A percentile compares a stretch with the other conserved stretches of the same genome.
phyloP scores from a whole-genome alignment of 2,329 filamentous ascomycete species.

The Talaromyces verruculosus region DNA sequence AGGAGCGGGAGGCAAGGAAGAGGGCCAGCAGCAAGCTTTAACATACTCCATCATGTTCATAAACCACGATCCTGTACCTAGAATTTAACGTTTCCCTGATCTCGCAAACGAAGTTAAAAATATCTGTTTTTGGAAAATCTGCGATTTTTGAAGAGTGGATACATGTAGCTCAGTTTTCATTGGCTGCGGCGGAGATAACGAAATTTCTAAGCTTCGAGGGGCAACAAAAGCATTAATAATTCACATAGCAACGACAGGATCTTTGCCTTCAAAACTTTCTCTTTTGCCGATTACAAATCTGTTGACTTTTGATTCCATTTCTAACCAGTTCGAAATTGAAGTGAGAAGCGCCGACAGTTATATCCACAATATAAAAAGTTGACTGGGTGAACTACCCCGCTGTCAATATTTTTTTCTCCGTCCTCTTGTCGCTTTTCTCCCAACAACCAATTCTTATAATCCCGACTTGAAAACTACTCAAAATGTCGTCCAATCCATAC shows the following conservation, averaged over 20 bases:
- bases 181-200: conserved; percentile 7
- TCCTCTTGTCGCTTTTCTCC: background rate
- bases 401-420: background rate
- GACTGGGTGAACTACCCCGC: conserved; percentile 5
- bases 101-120: background rate
- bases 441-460: background rate
- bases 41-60: conserved; percentile 15
- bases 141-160: conserved; percentile 9
- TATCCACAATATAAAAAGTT: background rate
- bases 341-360: background rate
- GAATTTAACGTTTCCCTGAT: background rate
- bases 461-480: background rate
- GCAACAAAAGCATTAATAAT: conserved; percentile 19
- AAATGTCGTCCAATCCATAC: conserved; percentile 39
- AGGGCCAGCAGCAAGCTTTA: conserved; percentile 67
- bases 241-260: background rate
- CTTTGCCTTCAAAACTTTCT: background rate
- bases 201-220: conserved; percentile 23
- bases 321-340: background rate
- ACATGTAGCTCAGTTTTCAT: background rate
- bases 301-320: background rate
- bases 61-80: background rate
- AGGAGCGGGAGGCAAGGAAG: conserved; percentile 68
- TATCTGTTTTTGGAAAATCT: conserved; percentile 11
- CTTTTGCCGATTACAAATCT: conserved; percentile 13